Base-by-base conservation (phyloP, 805 yeast genomes). In the Ogataea neopini region DNA sequence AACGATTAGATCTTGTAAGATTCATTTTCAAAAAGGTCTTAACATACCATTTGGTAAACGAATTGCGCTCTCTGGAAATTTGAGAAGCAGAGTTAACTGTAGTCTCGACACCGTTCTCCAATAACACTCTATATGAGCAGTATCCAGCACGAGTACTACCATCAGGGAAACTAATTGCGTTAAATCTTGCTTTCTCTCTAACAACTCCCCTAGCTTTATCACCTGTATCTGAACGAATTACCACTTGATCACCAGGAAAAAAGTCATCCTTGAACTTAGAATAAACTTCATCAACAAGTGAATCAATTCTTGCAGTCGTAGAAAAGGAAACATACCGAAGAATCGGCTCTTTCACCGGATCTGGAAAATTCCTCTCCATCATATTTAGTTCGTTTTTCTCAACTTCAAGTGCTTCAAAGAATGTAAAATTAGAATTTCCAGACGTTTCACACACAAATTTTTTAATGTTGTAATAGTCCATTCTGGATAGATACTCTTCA, bases 391-490 rank as follows among this genome's bases (percentile, higher is more conserved):
- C 84, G 45, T 70, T 72, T 52, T 78, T 76, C 69, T 92, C 99
- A 49, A 86, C 82, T 45, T 81, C 80, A 38, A 80, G 74, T 0
- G 98, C 99, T 60, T 94, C 95, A 64, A 91, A 91, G 64, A 79
- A 94, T 0, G 97, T 88, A 48, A 92, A 75, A 59, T 95, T 86
- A 14, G 97, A 85, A 59, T 89, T 88, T 11, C 99, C 99, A 0
- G 97, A 88, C 41, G 92, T 86, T 68, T 94, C 99, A 70, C 98
- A 94, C 10, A 90, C 94, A 68, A 94, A 94, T 64, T 88, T 87
- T 56, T 81, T 82, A 43, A 79, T 74, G 50, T 76, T 76, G 64
- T 86, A 87, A 66, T 84, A 86, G 63, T 86, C 89, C 73, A 86
- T 68, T 46, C 92, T 70, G 18, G 69, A 69, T 41, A 94, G 70